These are phyloP conservation scores for Trichomonascaceae sp. DNA, from an alignment of 1,139 yeast genomes.

Conservation along the genomic window DNA sequence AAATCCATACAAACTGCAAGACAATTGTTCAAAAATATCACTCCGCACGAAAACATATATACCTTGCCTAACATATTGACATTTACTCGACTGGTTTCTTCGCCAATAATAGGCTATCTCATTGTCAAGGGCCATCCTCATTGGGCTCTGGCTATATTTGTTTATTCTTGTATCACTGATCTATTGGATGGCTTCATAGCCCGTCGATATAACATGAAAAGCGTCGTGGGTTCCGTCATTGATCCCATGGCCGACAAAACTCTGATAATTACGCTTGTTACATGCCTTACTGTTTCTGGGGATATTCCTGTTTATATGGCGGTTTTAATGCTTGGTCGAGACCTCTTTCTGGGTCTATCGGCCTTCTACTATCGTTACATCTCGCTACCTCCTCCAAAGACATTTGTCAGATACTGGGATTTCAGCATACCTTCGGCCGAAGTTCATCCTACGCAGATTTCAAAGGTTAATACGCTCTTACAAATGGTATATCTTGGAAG, in stretches of 20 bases:
- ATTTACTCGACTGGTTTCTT: constrained; percentile 62
- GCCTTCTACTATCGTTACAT: constrained; percentile 69
- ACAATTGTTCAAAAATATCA: constrained; percentile 1
- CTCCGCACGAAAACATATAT: constrained; percentile 48
- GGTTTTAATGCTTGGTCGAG: constrained; percentile 74
- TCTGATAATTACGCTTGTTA: constrained; percentile 79
- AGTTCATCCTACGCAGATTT: constrained; percentile 82
- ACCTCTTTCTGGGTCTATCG: constrained; percentile 65
- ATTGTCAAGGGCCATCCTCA: constrained; percentile 56
- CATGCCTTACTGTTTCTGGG: constrained; percentile 63
- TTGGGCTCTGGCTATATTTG: constrained; percentile 65
- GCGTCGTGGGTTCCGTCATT: constrained; percentile 81
- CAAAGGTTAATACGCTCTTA: constrained; percentile 82
- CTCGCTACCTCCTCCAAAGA: constrained; percentile 72
- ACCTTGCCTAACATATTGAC: constrained; percentile 86
- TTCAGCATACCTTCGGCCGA: constrained; percentile 77
- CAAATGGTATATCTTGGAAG: constrained; percentile 88
- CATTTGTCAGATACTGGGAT: constrained; percentile 67
- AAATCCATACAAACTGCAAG: neutral
- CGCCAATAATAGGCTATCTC: constrained; percentile 81
- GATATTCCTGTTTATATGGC: constrained; percentile 61
- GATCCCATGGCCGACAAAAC: constrained; percentile 96
- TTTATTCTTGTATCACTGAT: constrained; percentile 85
- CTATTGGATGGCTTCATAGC: constrained; percentile 90
- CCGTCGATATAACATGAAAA: constrained; percentile 64